Evolutionary conservation across 2,329 filamentous ascomycete species (phyloP).

Genomic region (Scopulariopsis brevicaulis): DNA sequence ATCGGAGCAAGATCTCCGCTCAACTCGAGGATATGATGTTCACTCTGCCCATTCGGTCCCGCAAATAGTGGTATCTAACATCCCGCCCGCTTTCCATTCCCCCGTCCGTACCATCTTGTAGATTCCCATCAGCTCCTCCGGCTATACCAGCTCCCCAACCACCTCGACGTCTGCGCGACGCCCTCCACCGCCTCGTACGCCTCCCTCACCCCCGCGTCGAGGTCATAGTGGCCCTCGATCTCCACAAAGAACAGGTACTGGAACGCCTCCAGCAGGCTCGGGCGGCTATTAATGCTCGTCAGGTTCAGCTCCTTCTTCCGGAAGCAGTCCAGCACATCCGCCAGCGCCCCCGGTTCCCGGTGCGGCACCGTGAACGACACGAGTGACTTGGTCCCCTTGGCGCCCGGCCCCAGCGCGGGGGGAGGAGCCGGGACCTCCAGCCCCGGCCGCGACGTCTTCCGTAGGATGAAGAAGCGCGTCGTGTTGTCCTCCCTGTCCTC

Average conservation of each 20-base stretch:
- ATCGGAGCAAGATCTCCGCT: background rate
- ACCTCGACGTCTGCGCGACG: conserved; percentile 52
- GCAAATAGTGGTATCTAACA: background rate
- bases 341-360: conserved; percentile 66
- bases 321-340: conserved; percentile 71
- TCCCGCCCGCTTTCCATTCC: background rate
- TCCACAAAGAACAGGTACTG: conserved; percentile 95
- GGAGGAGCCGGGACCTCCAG: background rate
- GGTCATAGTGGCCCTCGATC: conserved; percentile 52
- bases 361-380: conserved; percentile 79
- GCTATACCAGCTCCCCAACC: conserved; percentile 56
- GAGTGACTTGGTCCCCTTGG: conserved; percentile 50
- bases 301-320: conserved; percentile 63
- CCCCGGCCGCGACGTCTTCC: conserved; percentile 16
- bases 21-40: background rate
- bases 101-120: background rate
- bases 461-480: conserved; percentile 67
- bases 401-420: background rate
- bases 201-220: conserved; percentile 39
- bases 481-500: conserved; percentile 66
- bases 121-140: background rate
- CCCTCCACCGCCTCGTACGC: conserved; percentile 46
- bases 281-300: conserved; percentile 82
- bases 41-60: background rate
- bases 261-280: conserved; percentile 64